Base-by-base conservation (phyloP, 208 protist genomes). In the Trypanosomatidae sp. region DNA sequence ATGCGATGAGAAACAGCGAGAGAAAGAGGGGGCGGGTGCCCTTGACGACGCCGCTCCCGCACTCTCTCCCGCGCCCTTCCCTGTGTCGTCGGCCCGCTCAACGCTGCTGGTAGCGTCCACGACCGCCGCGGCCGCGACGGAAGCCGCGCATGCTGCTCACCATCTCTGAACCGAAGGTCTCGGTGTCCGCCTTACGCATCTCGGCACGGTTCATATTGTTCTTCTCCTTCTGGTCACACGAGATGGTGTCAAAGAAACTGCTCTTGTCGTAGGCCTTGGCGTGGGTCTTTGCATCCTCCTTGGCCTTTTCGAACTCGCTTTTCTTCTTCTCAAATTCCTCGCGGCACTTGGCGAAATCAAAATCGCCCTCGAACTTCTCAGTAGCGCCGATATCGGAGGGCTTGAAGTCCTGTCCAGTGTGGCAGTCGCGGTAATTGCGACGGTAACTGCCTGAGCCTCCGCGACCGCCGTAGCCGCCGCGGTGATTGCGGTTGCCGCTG, bases 321-420 rank as follows among this genome's bases (percentile, higher is more conserved):
- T 93, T 93, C 79, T 95, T 95, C 84, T 90, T 92, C 87, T 96
- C 91, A 65, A 97, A 94, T 85, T 95, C 90, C 84, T 95, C 86
- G 28, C 85, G 82, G 72, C 79, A 84, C 84, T 94, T 93, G 33
- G 62, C 60, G 79, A 97, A 97, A 79, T 97, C 93, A 79, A 97
- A 97, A 53, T 97, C 93, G 52, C 90, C 91, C 55, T 95, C 89
- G 74, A 97, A 94, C 79, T 92, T 81, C 77, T 93, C 90, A 73
- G 91, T 89, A 52, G 81, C 75, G n/a, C 77, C 75, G 28, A 83
- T 85, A 2, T 79, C 81, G 55, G 81, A 83, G 13, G 83, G 82
- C 64, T 81, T 78, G 76, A 96, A 96, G 74, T 97, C 91, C 77
- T 84, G 86, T 7, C 93, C 93, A 4, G 93, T 97, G 91, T 97